Evolutionary conservation across 352 stramenopile species (phyloP), one percentile per base, ranked within the genome.

Genomic region (Saprolegnia diclina): DNA sequence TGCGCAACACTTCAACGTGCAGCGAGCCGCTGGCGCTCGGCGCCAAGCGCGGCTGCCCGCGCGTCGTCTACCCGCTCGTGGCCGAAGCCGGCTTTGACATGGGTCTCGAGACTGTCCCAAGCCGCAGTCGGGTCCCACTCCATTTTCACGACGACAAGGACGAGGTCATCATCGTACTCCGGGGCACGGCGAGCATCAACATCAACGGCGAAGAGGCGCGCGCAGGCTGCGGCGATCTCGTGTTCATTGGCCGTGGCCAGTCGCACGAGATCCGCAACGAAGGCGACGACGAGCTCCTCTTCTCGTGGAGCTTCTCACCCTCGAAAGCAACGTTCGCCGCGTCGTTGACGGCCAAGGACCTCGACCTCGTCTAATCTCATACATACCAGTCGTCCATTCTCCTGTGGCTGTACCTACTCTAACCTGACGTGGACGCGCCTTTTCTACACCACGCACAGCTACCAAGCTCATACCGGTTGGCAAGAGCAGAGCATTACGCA

Each of bases 31-130:
- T 57, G 50, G n/a, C 21, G 13, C 26, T 57, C 9, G 50, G 50
- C 50, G 29, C 21, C 19, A 24, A 26, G 19, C 19, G 29, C 1
- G 50, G 50, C 14, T 57, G 11, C 26, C 50, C 50, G n/a, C 50
- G 50, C 13, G 13, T 14, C 5, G 29, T 57, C 3, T 57, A 18
- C 26, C 50, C 50, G n/a, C 26, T 57, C n/a, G 29, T 57, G 13
- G 5, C 21, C 50, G 50, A 57, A 57, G 21, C 19, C 26, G 50
- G 50, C 50, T 57, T 57, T 24, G 50, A 57, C 50, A 57, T 57
- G 50, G 50, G 50, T 29, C 19, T 57, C 19, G 50, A 57, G 29
- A 57, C 50, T 5, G 50, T 57, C 13, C 50, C 50, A 0, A 57
- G 50, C 50, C 50, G 29, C 14, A 57, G 50, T 35, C 50, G 50